A percentile compares a stretch with the other conserved stretches of the same genome.
phyloP scores from a whole-genome alignment of 306 rosid species.

The Quercus berberidifolia region DNA sequence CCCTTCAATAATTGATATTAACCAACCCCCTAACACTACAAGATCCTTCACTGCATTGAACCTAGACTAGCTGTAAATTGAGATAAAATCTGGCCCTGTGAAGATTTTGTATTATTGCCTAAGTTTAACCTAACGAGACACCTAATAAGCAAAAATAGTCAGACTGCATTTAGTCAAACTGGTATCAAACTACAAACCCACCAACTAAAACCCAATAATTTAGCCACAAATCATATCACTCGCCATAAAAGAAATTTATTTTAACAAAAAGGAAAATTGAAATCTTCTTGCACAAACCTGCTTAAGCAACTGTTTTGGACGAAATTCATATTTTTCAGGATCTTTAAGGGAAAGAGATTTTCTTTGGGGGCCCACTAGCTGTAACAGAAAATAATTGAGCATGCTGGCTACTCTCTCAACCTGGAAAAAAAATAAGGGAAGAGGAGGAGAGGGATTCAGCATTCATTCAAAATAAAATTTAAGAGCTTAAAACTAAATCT shows the following conservation, averaged over 20 bases:
- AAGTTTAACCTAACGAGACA: background rate
- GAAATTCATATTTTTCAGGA: slow-evolving; percentile 96
- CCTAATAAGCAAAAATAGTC: slow-evolving; percentile 5
- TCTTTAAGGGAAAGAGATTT: slow-evolving; percentile 92
- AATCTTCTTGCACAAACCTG: slow-evolving; percentile 55
- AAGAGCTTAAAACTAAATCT: slow-evolving; percentile 5
- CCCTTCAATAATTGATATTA: background rate
- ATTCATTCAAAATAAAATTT: background rate
- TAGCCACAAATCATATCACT: background rate
- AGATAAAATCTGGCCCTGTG: background rate
- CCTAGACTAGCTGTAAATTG: background rate
- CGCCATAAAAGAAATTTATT: background rate
- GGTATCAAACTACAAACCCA: background rate
- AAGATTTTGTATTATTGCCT: background rate
- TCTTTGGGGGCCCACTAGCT: slow-evolving; percentile 97
- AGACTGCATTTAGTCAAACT: background rate
- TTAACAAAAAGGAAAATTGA: background rate
- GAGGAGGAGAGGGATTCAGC: background rate
- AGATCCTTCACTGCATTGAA: background rate
- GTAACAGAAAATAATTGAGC: slow-evolving; percentile 96
- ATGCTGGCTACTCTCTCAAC: slow-evolving; percentile 99
- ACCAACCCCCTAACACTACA: background rate
- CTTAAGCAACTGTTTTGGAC: slow-evolving; percentile 88
- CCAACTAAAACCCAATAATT: slow-evolving; percentile 8
- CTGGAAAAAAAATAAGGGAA: slow-evolving; percentile 35